Base-by-base conservation (phyloP, 208 protist species). In the Leishmania amazonensis region DNA sequence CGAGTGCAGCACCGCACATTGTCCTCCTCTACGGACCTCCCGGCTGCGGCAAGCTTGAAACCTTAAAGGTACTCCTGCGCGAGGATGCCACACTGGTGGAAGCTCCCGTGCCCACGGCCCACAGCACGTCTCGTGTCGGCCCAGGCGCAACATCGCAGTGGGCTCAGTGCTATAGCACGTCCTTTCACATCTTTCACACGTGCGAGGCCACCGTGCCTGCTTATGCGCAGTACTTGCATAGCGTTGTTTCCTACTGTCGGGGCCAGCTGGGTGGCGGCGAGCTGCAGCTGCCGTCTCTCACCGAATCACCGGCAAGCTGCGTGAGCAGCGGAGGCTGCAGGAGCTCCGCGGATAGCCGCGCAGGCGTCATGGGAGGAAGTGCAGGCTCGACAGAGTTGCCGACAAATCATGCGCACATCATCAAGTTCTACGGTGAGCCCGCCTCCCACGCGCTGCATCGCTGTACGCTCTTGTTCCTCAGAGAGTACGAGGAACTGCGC, bases 341-440 rank as follows among this genome's bases (percentile, higher is more conserved):
- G 5, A 31, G 45, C 68, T 73, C 40, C 35, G 40, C 6, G 17
- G 40, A 19, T 21, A 35, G 47, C 47, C 11, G 42, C n/a, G 24
- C 19, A 35, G 15, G 11, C 19, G 1, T 31, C 21, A 24, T 45
- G 51, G 42, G 6, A n/a, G 47, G 42, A 60, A 17, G 45, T 3
- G 47, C 24, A 11, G 45, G 8, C 1, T 53, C 31, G 40, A 74
- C 70, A 53, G 11, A 67, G n/a, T 7, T 45, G n/a, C 45, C 79
- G 31, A 17, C 35, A 47, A 62, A 82, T 2, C 79, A 83, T 68
- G 81, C 85, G 45, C 79, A 85, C 79, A 85, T 89, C 60, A 53
- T 89, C 57, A 96, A 96, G 76, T 92, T 91, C 64, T 96, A 97
- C 79, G 92, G 95, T 35, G 95, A 97, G 57, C 73, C 85, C 0